phyloP scores from a whole-genome alignment of 371 early-diverging fungal genomes.

The Syncephalis fuscata region DNA sequence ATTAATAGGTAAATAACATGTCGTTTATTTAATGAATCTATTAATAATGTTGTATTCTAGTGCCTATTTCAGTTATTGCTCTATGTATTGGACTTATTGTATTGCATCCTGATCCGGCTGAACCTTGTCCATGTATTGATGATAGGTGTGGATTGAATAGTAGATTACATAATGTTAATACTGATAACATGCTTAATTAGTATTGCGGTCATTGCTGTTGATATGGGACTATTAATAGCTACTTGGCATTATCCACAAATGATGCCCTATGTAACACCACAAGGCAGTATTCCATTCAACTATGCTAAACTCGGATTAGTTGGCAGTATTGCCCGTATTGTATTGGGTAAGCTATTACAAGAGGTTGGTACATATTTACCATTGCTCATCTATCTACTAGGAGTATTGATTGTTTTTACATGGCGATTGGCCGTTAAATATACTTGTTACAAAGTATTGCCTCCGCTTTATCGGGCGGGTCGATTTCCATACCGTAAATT shows the following conservation, averaged over 20 bases:
- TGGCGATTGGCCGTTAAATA: conserved; percentile 45
- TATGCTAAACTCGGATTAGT: conserved; percentile 10
- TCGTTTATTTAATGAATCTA: too few species aligned
- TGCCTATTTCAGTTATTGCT: too few species aligned
- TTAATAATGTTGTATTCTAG: too few species aligned
- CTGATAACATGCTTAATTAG: conserved; percentile 7
- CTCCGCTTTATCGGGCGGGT: conserved; percentile 40
- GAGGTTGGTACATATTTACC: not conserved
- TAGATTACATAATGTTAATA: not conserved
- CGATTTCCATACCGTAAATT: conserved; percentile 38
- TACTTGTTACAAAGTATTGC: conserved; percentile 29
- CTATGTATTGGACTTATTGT: too few species aligned
- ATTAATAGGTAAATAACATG: too few species aligned
- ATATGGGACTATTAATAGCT: conserved; percentile 47
- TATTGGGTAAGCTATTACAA: conserved; percentile 15
- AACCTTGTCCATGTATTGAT: not conserved
- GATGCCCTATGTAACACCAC: conserved; percentile 7
- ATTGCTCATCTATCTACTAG: conserved; percentile 4
- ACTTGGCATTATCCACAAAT: conserved; percentile 28
- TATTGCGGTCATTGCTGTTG: conserved; percentile 52
- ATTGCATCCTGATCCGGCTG: too few species aligned
- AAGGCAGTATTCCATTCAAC: conserved; percentile 19
- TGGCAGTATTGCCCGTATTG: conserved; percentile 21
- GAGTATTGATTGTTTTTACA: conserved; percentile 34
- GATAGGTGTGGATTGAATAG: not conserved